A percentile compares a stretch with the other conserved stretches of the same genome.
Conservation (phyloP, 352 stramenopile genomes). For the Pythium aphanidermatum region DNA sequence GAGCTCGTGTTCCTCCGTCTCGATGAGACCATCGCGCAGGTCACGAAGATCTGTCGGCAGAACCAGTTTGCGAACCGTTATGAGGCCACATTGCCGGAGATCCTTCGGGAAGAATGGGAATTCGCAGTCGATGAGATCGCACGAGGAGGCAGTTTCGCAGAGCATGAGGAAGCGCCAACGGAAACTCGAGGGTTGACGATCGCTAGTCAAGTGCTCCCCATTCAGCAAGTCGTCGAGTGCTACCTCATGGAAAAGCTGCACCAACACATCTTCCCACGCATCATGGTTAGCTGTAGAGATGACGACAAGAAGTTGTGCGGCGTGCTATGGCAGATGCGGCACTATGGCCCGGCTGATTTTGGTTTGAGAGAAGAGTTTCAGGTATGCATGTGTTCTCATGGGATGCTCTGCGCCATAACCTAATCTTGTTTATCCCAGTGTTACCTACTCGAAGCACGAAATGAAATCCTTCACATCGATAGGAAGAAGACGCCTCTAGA, state of each 20-base stretch:
- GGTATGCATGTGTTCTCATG: conserved; percentile 23
- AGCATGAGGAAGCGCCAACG: conserved; percentile 19
- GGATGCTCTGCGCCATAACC: not conserved
- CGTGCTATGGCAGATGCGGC: conserved; percentile 44
- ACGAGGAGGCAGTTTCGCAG: conserved; percentile 38
- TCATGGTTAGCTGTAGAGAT: conserved; percentile 36
- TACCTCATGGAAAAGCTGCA: conserved; percentile 76
- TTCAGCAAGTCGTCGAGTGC: conserved; percentile 76
- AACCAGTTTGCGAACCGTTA: conserved; percentile 41
- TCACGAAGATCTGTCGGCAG: conserved; percentile 47
- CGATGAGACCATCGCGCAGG: conserved; percentile 54
- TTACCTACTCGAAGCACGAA: conserved; percentile 31
- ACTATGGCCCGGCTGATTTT: conserved; percentile 65
- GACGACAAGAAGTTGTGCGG: conserved; percentile 39
- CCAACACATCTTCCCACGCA: conserved; percentile 38
- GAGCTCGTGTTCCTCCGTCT: conserved; percentile 66
- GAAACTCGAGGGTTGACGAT: not conserved
- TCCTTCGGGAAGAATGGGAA: conserved; percentile 52
- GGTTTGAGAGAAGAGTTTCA: conserved; percentile 64
- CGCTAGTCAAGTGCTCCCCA: conserved; percentile 46
- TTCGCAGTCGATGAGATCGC: conserved; percentile 49
- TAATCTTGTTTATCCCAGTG: conserved; percentile 21
- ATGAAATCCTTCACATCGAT: conserved; percentile 29
- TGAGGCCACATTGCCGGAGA: conserved; percentile 32
- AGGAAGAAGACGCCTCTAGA: conserved; percentile 60